phyloP scores from a whole-genome alignment of 441 rosid species.

The Aquilaria agallochum region DNA sequence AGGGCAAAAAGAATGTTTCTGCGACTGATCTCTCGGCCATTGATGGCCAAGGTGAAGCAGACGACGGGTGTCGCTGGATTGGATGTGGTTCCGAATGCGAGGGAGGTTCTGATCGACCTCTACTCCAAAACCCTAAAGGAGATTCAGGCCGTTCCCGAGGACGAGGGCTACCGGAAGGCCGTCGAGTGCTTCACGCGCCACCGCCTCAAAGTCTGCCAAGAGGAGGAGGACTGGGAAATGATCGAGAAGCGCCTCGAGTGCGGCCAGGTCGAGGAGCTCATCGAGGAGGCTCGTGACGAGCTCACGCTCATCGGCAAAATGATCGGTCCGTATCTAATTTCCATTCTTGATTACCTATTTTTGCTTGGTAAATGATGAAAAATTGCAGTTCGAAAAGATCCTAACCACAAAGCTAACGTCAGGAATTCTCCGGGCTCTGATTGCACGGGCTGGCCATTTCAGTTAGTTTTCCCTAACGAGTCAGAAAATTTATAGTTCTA shows the following conservation, averaged over 20 bases:
- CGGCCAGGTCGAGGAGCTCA: constrained; percentile 92
- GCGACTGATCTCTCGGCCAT: constrained; percentile 75
- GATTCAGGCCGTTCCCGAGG: constrained; percentile 82
- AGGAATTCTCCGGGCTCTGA: too few species aligned
- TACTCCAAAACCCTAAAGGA: constrained; percentile 81
- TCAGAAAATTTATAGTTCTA: too few species aligned
- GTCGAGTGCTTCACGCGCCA: constrained; percentile 81
- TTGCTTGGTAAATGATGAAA: background rate
- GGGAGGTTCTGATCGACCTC: constrained; percentile 69
- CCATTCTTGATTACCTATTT: background rate
- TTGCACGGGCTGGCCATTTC: background rate
- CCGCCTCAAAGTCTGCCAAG: constrained; percentile 58
- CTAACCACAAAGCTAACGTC: too few species aligned
- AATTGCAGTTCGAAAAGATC: too few species aligned
- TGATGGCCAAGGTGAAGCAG: constrained; percentile 79
- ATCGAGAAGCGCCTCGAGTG: constrained; percentile 71
- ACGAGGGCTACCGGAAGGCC: constrained; percentile 89
- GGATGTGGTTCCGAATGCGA: constrained; percentile 86
- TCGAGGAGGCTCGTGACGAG: constrained; percentile 92
- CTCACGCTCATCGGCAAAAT: constrained; percentile 79
- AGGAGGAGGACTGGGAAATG: constrained; percentile 71
- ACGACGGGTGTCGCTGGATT: constrained; percentile 92
- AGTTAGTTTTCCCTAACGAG: background rate
- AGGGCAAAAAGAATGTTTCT: constrained; percentile 53
- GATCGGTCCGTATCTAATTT: constrained; percentile 52